phyloP scores from a whole-genome alignment of 306 rosid species.

The Cucurbita argyrosperma region DNA sequence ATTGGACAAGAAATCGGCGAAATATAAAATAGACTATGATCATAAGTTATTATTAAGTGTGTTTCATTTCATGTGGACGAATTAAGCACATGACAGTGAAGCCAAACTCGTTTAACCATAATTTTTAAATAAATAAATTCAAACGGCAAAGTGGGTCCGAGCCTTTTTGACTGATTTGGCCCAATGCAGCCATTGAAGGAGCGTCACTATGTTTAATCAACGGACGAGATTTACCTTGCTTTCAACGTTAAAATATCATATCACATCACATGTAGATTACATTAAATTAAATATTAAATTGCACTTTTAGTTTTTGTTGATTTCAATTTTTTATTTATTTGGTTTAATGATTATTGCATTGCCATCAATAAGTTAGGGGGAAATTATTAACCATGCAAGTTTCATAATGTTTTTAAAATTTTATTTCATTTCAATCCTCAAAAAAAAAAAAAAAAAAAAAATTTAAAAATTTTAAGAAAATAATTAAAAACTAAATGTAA shows the following conservation, averaged over 20 bases:
- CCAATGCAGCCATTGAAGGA: not conserved
- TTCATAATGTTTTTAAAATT: not conserved
- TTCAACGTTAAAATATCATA: not conserved
- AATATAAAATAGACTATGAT: not conserved
- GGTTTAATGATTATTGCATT: not conserved
- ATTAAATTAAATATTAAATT: not conserved
- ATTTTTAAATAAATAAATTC: no score
- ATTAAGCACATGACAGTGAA: constrained; percentile 70
- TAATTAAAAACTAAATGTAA: no score
- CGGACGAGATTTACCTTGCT: constrained; percentile 9
- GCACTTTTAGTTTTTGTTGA: not conserved
- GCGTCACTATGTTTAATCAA: not conserved
- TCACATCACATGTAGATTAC: no score
- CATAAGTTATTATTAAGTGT: not conserved
- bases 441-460: no score
- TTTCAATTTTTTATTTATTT: not conserved
- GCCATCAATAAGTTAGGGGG: not conserved
- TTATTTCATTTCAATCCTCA: no score
- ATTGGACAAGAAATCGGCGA: constrained; percentile 1
- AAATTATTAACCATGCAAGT: not conserved
- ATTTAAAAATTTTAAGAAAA: no score
- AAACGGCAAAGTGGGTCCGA: constrained; percentile 29
- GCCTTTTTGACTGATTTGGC: constrained; percentile 29
- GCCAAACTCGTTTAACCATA: constrained; percentile 31
- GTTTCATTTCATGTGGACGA: constrained; percentile 13